Evolutionary conservation across 257 asterid species (phyloP), one percentile per base, ranked within the genome.

Genomic region (Eustoma russellianum): DNA sequence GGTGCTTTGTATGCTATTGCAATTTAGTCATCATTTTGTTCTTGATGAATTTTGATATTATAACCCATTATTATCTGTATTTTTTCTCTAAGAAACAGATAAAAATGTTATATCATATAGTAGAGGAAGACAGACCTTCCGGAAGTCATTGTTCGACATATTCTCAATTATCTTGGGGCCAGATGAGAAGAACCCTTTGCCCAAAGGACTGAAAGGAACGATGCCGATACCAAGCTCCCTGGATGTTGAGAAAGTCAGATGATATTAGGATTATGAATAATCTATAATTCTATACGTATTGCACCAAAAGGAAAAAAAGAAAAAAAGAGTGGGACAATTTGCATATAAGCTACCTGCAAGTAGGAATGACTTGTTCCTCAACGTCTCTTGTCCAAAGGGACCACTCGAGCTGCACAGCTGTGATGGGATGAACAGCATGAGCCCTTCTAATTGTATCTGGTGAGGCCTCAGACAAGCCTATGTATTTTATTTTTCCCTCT

Each of bases 381-480:
- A 61, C 28, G 38, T 71, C 77, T 66, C 77, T 71, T 2, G 73
- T 41, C 77, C 77, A 66, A 46, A 66, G 50, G 4, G 77, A 66
- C 73, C 77, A 71, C 18, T 71, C 77, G 17, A 53, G 62, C 64
- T 66, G 73, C 30, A 74, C 65, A 13, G 81, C 81, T 13, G 79
- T 71, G n/a, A 74, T 41, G 6, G 79, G 81, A 69, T 78, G 81
- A 60, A 74, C 64, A 11, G 81, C 77, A 41, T 78, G 79, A 15
- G 85, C 81, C 41, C 85, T 74, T 51, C 79, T 66, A 45, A 78
- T 71, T 17, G 81, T 74, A 9, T 70, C 69, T 9, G 73, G 60
- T 6, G 61, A 66, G 15, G 72, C 73, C 66, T 71, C 77, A 5
- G 77, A 71, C 24, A 71, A 59, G 54, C 77, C 77, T 48, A 71